Conservation (phyloP, 192 early-diverging fungal genomes). For the Linnemannia schmuckeri region DNA sequence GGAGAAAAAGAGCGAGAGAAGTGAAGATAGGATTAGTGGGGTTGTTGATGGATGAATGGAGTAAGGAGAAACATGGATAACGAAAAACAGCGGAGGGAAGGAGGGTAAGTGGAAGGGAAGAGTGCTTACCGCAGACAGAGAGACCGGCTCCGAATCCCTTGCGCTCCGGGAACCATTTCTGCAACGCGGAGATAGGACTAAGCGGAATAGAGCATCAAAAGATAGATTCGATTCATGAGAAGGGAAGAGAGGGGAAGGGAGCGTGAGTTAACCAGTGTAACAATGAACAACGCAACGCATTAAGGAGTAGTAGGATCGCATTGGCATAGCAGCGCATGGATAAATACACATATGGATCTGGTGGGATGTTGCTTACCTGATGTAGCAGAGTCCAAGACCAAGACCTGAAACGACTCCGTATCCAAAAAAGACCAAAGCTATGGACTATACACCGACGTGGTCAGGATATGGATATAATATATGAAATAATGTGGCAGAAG, state of each 20-base stretch:
- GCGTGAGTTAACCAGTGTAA: background rate
- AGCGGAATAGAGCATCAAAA: background rate
- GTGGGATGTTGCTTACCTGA: conserved; percentile 34
- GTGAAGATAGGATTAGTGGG: background rate
- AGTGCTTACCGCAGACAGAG: conserved; percentile 70
- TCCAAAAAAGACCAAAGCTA: background rate
- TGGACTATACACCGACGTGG: background rate
- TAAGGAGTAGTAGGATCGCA: background rate
- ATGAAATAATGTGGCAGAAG: background rate
- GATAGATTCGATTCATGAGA: background rate
- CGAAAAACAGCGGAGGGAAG: too few species aligned
- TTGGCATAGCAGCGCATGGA: too few species aligned
- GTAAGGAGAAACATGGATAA: too few species aligned
- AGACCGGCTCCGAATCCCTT: conserved; percentile 69
- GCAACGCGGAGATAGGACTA: conserved; percentile 66
- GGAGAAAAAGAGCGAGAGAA: background rate
- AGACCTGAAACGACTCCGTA: conserved; percentile 58
- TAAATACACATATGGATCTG: too few species aligned
- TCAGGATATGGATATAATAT: background rate
- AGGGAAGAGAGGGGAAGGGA: background rate
- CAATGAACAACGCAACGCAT: too few species aligned
- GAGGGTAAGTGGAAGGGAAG: too few species aligned
- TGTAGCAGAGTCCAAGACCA: conserved; percentile 71
- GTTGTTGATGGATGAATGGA: background rate
- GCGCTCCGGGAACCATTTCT: conserved; percentile 71